phyloP scores from a whole-genome alignment of 2,329 filamentous ascomycete genomes.

The Claviceps pazoutovae region DNA sequence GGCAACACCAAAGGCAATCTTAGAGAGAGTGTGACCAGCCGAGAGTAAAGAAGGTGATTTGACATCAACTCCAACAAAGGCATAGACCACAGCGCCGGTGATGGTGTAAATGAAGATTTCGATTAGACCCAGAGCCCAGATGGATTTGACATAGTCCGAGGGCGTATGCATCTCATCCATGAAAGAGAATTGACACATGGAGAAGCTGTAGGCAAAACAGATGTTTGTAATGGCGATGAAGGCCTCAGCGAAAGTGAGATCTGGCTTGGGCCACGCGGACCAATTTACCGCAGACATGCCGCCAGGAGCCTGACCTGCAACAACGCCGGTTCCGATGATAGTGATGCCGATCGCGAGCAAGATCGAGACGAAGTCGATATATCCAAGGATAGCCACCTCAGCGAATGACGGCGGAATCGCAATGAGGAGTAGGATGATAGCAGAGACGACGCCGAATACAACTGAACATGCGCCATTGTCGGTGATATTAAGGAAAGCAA shows the following conservation, averaged over 20 bases:
- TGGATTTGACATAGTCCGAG: constrained; percentile 34
- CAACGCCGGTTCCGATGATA: constrained; percentile 50
- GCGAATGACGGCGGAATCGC: constrained; percentile 35
- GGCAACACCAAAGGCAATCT: constrained; percentile 56
- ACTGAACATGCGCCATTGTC: constrained; percentile 35
- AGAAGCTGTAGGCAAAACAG: constrained; percentile 52
- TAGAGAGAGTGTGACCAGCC: constrained; percentile 42
- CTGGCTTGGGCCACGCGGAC: constrained; percentile 31
- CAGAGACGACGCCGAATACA: constrained; percentile 31
- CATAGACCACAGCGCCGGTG: constrained; percentile 54
- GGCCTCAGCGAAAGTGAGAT: constrained; percentile 35
- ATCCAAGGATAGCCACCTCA: constrained; percentile 34
- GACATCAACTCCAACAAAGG: constrained; percentile 50
- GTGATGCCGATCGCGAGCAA: constrained; percentile 48
- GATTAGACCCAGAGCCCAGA: constrained; percentile 46
- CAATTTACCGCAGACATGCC: constrained; percentile 21
- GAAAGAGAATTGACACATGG: constrained; percentile 37
- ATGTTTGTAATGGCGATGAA: constrained; percentile 55
- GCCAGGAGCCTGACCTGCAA: constrained; percentile 17
- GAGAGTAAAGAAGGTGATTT: constrained; percentile 55
- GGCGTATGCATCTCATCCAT: constrained; percentile 41
- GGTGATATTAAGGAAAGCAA: constrained; percentile 53
- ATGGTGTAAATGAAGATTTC: constrained; percentile 54
- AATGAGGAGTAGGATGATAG: constrained; percentile 30
- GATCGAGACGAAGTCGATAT: constrained; percentile 48